phyloP scores from a whole-genome alignment of 1,284 basidiomycete species.

The Naganishia sp. region DNA sequence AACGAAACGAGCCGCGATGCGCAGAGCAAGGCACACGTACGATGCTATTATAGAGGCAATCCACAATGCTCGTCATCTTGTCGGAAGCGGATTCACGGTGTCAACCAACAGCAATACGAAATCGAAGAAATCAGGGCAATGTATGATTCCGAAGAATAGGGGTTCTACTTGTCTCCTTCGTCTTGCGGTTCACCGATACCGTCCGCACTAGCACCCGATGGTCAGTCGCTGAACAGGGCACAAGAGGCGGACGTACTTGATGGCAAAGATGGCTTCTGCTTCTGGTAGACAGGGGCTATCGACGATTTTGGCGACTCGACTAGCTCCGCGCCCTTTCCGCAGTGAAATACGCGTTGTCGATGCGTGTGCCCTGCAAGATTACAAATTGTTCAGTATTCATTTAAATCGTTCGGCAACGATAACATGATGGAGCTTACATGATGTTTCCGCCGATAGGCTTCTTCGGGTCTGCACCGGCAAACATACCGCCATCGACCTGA shows the following conservation, averaged over 20 bases:
- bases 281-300: slow-evolving; percentile 95
- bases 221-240: slow-evolving; percentile 22
- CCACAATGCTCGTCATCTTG: too few species aligned
- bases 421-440: slow-evolving; percentile 55
- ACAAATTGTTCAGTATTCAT: not conserved
- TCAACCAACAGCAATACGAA: too few species aligned
- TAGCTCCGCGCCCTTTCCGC: slow-evolving; percentile 89
- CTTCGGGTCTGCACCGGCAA: slow-evolving; percentile 81
- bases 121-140: too few species aligned
- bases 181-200: slow-evolving; percentile 92
- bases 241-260: slow-evolving; percentile 59
- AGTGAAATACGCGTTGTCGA: slow-evolving; percentile 92
- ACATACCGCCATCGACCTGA: slow-evolving; percentile 88
- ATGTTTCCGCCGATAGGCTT: slow-evolving; percentile 98
- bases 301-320: slow-evolving; percentile 93
- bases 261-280: slow-evolving; percentile 93
- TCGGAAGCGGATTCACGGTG: too few species aligned
- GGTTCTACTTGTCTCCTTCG: slow-evolving; percentile 44
- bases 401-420: not conserved
- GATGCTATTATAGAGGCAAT: too few species aligned
- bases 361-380: slow-evolving; percentile 68
- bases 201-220: slow-evolving; percentile 56
- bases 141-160: too few species aligned
- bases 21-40: too few species aligned
- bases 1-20: too few species aligned